Percentiles rank a stretch among this genome's conserved stretches.
phyloP scores from a whole-genome alignment of 169 alveolate species.

The Besnoitia besnoiti region DNA sequence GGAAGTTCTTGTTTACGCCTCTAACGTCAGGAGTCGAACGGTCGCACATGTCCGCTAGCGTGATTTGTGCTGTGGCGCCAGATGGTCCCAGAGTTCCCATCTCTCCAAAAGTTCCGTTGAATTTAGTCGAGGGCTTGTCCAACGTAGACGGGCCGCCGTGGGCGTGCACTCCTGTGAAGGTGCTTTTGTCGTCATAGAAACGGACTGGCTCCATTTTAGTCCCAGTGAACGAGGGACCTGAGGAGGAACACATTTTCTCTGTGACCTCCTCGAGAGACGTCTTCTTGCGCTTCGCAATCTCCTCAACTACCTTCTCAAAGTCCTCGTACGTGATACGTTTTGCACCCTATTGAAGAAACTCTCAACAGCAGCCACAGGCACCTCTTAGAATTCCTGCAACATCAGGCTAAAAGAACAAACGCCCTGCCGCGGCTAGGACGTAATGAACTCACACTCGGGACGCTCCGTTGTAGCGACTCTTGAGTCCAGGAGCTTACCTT shows the following conservation, averaged over 20 bases:
- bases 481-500: conserved; percentile 33
- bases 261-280: conserved; percentile 57
- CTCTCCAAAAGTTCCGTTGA: conserved; percentile 22
- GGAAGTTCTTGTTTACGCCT: conserved; percentile 61
- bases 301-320: conserved; percentile 73
- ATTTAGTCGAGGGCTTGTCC: conserved; percentile 78
- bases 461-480: too few species aligned
- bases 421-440: too few species aligned
- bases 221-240: conserved; percentile 88
- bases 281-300: conserved; percentile 64
- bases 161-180: conserved; percentile 90
- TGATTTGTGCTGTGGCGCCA: conserved; percentile 6
- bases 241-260: conserved; percentile 69
- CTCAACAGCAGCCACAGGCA: neutral
- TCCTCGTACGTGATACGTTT: conserved; percentile 74
- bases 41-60: conserved; percentile 58
- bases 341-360: conserved; percentile 62
- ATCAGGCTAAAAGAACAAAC: too few species aligned
- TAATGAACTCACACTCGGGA: too few species aligned
- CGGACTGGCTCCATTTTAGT: conserved; percentile 89
- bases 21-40: conserved; percentile 46
- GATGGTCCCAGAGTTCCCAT: neutral
- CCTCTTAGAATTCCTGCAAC: too few species aligned
- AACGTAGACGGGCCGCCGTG: conserved; percentile 88
- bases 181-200: conserved; percentile 86